Evolutionary conservation across 352 stramenopile species (phyloP), one percentile per base, ranked within the genome.

Genomic region (Phytophthora tentaculata): DNA sequence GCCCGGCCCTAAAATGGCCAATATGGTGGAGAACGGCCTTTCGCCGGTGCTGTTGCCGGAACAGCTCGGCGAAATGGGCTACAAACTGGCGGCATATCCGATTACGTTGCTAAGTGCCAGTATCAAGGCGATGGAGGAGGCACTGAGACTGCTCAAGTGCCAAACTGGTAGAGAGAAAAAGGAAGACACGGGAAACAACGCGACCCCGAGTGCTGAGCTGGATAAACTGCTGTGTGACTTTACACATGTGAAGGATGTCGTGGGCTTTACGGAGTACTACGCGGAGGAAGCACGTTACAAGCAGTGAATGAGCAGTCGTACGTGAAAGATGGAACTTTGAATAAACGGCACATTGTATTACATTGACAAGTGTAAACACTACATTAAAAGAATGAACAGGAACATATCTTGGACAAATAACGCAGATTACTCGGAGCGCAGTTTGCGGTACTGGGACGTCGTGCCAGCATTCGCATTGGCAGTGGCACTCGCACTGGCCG

Each of bases 191-290:
- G 63, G 52, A 19, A 41, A 35, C 10, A 80, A 84, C 20, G 72
- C 76, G 4, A 77, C 71, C 24, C 80, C 79, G 1, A 79, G 74
- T 51, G 59, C 62, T 8, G 73, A 52, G 32, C 88, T 96, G 17
- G 83, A 97, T 61, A 85, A 91, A 60, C 81, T 97, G 61, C 88
- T 98, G 57, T 86, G 88, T 45, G 80, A 88, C 20, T 98, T 98
- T 82, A 78, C 69, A 8, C 86, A 98, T 52, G 89, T 96, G 26
- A 97, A 98, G 66, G 86, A 97, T 73, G 87, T 95, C 14, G 94
- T 98, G 24, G 96, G 96, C 22, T 98, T 98, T 74, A 95, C 75
- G 14, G 89, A 92, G 29, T 98, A 98, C 83, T 94, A 91, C 53
- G 71, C 73, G 22, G 89, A 98, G 71, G 93, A 98, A 71, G 76